Percentiles rank a stretch among this genome's conserved stretches.
phyloP scores from a whole-genome alignment of 2,329 filamentous ascomycete species.

The Teratosphaeria viscida region DNA sequence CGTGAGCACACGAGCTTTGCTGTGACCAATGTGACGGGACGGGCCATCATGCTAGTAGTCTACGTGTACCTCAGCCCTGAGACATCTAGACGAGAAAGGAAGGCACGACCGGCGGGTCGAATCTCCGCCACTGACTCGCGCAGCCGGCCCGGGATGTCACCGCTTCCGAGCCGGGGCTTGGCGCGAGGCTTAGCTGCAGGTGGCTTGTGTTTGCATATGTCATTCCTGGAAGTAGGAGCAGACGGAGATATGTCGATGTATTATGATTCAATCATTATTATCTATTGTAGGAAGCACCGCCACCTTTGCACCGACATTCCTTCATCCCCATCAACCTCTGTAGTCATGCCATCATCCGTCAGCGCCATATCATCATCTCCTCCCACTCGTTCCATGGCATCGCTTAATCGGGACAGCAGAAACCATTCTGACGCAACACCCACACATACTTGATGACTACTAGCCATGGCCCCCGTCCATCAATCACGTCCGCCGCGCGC shows the following conservation, averaged over 20 bases:
- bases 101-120: not conserved
- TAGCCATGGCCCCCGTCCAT: not conserved
- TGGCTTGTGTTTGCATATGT: not conserved
- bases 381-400: not conserved
- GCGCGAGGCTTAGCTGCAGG: not conserved
- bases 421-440: not conserved
- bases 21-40: no score
- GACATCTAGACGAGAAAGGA: not conserved
- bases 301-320: not conserved
- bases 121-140: no score
- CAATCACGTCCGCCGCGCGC: slow-evolving; percentile 19
- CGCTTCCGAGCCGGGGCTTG: not conserved
- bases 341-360: not conserved
- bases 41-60: no score
- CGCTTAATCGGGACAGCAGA: not conserved
- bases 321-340: not conserved
- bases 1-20: no score
- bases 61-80: no score
- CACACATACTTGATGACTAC: not conserved
- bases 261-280: not conserved
- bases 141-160: not conserved
- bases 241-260: not conserved
- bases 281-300: not conserved
- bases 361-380: not conserved
- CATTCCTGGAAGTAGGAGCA: not conserved